These are phyloP conservation scores for Carex kokanica DNA, from an alignment of 176 grass and related monocot genomes.

Conservation along the genomic window DNA sequence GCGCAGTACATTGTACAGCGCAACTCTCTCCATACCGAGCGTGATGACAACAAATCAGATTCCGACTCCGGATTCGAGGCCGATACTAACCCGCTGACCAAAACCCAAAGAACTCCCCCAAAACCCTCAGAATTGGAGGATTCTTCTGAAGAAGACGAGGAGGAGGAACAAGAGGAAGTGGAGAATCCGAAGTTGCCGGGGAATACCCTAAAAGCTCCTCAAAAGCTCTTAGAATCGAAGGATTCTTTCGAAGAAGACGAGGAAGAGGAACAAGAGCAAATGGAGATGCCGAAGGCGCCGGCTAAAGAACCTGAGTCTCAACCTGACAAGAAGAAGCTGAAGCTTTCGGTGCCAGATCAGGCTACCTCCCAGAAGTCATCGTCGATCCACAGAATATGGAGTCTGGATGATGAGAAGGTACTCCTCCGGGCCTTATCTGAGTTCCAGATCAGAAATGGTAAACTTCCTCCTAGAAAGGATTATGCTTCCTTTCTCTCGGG, in stretches of 20 bases:
- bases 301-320: background rate
- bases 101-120: background rate
- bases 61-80: background rate
- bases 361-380: too few species aligned
- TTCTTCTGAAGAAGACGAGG: background rate
- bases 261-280: background rate
- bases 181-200: background rate
- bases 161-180: background rate
- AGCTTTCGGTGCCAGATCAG: too few species aligned
- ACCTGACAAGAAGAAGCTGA: too few species aligned
- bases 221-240: background rate
- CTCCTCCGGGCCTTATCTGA: background rate
- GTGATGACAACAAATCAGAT: background rate
- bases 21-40: background rate
- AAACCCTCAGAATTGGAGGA: background rate
- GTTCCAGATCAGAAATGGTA: background rate
- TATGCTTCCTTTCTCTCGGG: background rate
- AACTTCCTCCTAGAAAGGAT: background rate
- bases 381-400: background rate
- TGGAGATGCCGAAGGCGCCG: background rate
- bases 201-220: background rate
- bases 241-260: background rate
- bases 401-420: background rate
- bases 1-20: background rate
- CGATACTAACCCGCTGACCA: background rate